Conservation (phyloP, 257 asterid genomes). For the Nyctanthes arbortristis region DNA sequence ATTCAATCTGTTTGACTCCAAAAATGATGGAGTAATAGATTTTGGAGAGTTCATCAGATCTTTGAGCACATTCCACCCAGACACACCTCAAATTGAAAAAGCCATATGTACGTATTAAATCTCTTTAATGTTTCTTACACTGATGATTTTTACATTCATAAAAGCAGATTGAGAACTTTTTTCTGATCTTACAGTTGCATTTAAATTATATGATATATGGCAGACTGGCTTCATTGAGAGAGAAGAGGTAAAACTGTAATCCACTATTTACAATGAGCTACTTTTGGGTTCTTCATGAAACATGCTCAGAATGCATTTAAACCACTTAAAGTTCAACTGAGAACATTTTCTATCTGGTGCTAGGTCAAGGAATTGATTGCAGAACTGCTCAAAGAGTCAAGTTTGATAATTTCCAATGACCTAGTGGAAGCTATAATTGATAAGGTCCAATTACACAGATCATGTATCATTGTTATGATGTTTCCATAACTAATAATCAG, state of each 20-base stretch:
- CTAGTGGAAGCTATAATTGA: constrained; percentile 37
- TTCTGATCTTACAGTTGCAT: constrained; percentile 43
- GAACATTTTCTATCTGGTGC: neutral
- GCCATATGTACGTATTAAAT: constrained; percentile 29
- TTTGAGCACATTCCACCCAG: constrained; percentile 47
- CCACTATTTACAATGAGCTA: too few relatives aligned
- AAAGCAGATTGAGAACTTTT: neutral
- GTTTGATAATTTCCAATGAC: constrained; percentile 38
- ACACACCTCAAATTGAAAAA: constrained; percentile 51
- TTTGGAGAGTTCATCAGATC: constrained; percentile 41
- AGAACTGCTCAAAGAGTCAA: constrained; percentile 48
- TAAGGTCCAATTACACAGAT: constrained; percentile 26
- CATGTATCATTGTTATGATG: neutral
- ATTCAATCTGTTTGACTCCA: constrained; percentile 37
- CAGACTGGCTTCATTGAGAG: constrained; percentile 48
- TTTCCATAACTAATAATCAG: neutral
- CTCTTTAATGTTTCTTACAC: neutral
- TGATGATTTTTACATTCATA: constrained; percentile 10
- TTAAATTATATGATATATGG: constrained; percentile 44
- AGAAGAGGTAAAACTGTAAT: constrained; percentile 41
- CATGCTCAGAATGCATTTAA: neutral
- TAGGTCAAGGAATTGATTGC: constrained; percentile 54
- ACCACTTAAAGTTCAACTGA: neutral
- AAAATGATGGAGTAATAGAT: constrained; percentile 36
- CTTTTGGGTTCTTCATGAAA: neutral